These are phyloP conservation scores for Colletotrichum tamarilloi DNA, from an alignment of 2,329 filamentous ascomycete species.

Conservation along the genomic window DNA sequence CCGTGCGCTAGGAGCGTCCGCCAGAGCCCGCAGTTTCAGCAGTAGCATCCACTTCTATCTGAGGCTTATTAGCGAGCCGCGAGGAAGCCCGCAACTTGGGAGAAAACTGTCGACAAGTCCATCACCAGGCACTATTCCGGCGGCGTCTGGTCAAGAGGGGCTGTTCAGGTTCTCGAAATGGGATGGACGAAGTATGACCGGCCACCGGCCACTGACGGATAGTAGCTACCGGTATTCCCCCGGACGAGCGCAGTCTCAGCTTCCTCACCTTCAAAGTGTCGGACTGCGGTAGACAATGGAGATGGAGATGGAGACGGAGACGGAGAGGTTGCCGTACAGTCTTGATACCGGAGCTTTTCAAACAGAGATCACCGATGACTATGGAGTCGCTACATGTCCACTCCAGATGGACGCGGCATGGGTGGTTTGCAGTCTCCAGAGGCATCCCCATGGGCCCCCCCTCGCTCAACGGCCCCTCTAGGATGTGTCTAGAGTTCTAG, in stretches of 20 bases:
- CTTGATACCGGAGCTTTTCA: constrained; percentile 11
- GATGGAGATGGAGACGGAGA: neutral
- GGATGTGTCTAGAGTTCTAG: constrained; percentile 31
- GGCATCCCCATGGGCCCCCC: neutral
- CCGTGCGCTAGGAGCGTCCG: constrained; percentile 27
- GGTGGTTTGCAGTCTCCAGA: neutral
- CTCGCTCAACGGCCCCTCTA: constrained; percentile 7
- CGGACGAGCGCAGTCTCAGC: neutral
- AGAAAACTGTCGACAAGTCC: too few species aligned
- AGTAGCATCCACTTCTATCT: neutral
- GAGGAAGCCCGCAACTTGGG: too few species aligned
- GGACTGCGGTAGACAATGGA: neutral
- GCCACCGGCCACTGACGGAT: too few species aligned
- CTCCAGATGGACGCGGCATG: constrained; percentile 24
- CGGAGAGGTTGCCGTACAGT: neutral
- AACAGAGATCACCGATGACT: neutral
- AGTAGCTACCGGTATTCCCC: neutral
- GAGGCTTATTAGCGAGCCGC: neutral
- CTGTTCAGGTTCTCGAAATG: neutral
- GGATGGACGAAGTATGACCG: too few species aligned
- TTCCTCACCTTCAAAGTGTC: neutral
- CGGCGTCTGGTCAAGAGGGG: neutral
- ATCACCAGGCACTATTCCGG: neutral
- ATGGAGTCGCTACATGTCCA: constrained; percentile 7
- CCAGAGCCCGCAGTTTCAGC: constrained; percentile 28